Base-by-base conservation (phyloP, 2,329 filamentous ascomycete species). In the Stemphylium vesicarium region DNA sequence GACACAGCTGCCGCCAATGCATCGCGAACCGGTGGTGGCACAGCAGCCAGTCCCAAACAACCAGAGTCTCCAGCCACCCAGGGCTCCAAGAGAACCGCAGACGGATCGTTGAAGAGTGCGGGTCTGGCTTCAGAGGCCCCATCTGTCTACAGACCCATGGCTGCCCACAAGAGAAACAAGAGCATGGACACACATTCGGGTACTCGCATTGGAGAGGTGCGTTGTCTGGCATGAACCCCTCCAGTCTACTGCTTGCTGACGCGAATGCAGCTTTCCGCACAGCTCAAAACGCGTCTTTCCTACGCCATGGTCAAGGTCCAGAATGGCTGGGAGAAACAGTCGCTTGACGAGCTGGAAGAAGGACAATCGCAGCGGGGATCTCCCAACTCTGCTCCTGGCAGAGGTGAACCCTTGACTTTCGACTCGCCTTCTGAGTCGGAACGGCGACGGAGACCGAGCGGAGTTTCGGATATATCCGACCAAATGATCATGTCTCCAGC, bases 271-370 rank as follows among this genome's bases (percentile, higher is more conserved):
- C 79, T 91, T 49, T 92, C 91, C 36, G 85, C 88, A 50, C 90
- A 94, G 70, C 83, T 98, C 47, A 89, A 88, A 71, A 88, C 92
- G 45, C 89, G 92, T 66, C 83, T 98, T 24, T 91, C 92, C 6
- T 97, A 97, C 75, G 94, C 94, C 61, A 95, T 96, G 84, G 84
- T 96, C 71, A 97, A 96, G 76, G 90, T 97, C 36, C 91, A 77
- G 60, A 88, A 96, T 70, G 92, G 91, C 54, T 95, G 92, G 89
- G 90, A 96, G 76, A 84, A 88, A 44, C 87, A 89, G 60, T 87
- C 86, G 15, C 85, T 95, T 53, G 87, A 89, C 50, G 90, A 94
- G 75, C 85, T 94, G 26, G 91, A 94, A 76, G 85, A 85, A 41
- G 78, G 91, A 36, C 85, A 90, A 9, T 91, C 90, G 1, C 86